These are phyloP conservation scores for Epichloe gansuensis DNA, from an alignment of 2,329 filamentous ascomycete species.

Conservation along the genomic window DNA sequence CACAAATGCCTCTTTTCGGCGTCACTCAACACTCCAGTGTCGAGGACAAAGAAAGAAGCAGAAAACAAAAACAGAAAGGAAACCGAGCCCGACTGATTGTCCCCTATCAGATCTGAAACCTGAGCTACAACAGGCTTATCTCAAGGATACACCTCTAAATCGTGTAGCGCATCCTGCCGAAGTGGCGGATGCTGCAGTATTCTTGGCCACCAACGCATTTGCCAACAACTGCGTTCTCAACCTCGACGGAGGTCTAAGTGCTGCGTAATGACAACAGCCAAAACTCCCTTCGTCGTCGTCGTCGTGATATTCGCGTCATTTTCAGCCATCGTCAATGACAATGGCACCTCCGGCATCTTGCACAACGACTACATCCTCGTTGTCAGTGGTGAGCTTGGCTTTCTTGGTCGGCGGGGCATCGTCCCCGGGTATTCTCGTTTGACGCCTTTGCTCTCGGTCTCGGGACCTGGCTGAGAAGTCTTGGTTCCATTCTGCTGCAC, in stretches of 20 bases:
- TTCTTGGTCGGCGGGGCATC: conserved; percentile 35
- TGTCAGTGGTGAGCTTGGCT: conserved; percentile 25
- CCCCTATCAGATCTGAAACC: conserved; percentile 25
- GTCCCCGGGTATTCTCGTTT: conserved; percentile 38
- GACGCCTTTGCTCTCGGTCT: conserved; percentile 20
- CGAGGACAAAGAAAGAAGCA: background rate
- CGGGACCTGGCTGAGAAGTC: conserved; percentile 21
- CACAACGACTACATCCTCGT: conserved; percentile 32
- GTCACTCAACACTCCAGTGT: background rate
- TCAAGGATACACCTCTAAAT: conserved; percentile 46
- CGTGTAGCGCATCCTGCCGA: conserved; percentile 59
- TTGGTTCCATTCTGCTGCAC: conserved; percentile 29
- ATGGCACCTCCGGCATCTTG: conserved; percentile 50
- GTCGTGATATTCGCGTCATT: background rate
- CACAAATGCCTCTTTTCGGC: conserved; percentile 3
- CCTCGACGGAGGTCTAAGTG: conserved; percentile 73
- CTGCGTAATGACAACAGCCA: conserved; percentile 32
- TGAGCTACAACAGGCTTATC: conserved; percentile 24
- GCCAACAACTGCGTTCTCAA: conserved; percentile 81
- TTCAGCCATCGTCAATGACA: conserved; percentile 50
- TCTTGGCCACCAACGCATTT: conserved; percentile 66
- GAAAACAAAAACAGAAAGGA: background rate
- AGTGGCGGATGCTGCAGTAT: conserved; percentile 70
- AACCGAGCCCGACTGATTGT: conserved; percentile 24
- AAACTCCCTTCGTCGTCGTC: background rate